Percentiles rank a stretch among this genome's conserved stretches.
These are phyloP conservation scores for Perilla frutescens DNA, from an alignment of 257 asterid genomes.

Conservation along the genomic window DNA sequence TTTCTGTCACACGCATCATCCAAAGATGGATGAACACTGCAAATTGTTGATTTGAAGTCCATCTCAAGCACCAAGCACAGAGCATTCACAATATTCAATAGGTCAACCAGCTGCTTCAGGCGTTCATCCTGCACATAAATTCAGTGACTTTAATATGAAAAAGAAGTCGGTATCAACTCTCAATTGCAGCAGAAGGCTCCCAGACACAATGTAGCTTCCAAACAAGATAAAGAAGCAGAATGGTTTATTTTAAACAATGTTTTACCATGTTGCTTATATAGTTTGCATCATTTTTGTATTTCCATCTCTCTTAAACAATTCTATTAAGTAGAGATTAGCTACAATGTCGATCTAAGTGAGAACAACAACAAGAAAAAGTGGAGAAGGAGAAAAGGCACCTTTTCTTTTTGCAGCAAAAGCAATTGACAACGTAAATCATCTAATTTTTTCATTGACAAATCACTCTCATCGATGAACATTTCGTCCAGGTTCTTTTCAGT, in stretches of 20 bases:
- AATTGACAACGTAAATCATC: constrained; percentile 66
- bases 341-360: constrained; percentile 20
- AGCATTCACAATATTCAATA: constrained; percentile 53
- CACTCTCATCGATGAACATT: constrained; percentile 57
- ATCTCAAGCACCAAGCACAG: constrained; percentile 80
- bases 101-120: constrained; percentile 62
- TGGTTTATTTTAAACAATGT: neutral
- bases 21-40: constrained; percentile 67
- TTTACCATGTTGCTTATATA: constrained; percentile 22
- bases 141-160: constrained; percentile 19
- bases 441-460: constrained; percentile 68
- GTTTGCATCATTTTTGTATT: constrained; percentile 9
- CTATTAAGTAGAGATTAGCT: constrained; percentile 10
- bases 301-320: neutral
- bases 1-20: constrained; percentile 49
- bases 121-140: constrained; percentile 62
- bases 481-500: constrained; percentile 31
- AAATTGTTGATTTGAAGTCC: constrained; percentile 63
- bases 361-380: neutral
- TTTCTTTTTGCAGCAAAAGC: constrained; percentile 63
- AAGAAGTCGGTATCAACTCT: constrained; percentile 18
- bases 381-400: constrained; percentile 49
- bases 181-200: constrained; percentile 16
- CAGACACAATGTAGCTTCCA: constrained; percentile 5
- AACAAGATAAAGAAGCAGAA: neutral